Percentiles rank a stretch among this genome's conserved stretches.
These are phyloP conservation scores for Backusella parvicylindrica DNA, from an alignment of 192 early-diverging fungal genomes.

Conservation along the genomic window DNA sequence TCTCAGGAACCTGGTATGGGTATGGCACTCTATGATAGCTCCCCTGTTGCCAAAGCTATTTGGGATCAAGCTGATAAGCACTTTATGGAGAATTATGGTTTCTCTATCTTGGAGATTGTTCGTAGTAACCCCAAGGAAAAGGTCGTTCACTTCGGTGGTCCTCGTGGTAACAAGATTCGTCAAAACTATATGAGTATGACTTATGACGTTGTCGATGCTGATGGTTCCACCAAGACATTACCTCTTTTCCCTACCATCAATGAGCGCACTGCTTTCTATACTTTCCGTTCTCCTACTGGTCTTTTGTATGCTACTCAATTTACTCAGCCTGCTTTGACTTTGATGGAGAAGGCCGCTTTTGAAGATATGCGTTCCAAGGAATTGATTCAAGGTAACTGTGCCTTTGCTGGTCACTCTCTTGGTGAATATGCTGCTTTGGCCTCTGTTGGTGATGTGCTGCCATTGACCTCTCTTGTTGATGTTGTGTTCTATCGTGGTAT, in stretches of 20 bases:
- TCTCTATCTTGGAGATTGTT: conserved; percentile 91
- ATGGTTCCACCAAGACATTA: conserved; percentile 70
- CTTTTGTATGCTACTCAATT: conserved; percentile 94
- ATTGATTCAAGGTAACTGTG: conserved; percentile 78
- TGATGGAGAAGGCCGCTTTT: conserved; percentile 90
- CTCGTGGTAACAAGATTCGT: conserved; percentile 78
- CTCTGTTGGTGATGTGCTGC: conserved; percentile 82
- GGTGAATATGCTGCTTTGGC: conserved; percentile 94
- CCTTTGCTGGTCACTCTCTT: conserved; percentile 91
- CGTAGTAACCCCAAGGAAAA: conserved; percentile 76
- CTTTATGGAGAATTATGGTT: conserved; percentile 80
- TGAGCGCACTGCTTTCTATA: conserved; percentile 66
- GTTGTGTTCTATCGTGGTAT: conserved; percentile 96
- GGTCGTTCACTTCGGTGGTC: conserved; percentile 88
- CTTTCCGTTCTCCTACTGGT: conserved; percentile 81
- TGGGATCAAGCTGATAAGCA: conserved; percentile 92
- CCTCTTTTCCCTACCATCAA: conserved; percentile 88
- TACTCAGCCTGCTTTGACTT: conserved; percentile 87
- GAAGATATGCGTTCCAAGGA: conserved; percentile 88
- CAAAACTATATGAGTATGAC: conserved; percentile 84
- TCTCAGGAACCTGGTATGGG: conserved; percentile 96
- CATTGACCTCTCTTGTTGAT: conserved; percentile 82
- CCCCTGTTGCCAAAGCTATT: conserved; percentile 77
- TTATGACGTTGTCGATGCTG: conserved; percentile 81
- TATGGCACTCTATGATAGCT: conserved; percentile 86